Conservation (phyloP, 2,329 filamentous ascomycete species). For the Chaetomium strumarium region DNA sequence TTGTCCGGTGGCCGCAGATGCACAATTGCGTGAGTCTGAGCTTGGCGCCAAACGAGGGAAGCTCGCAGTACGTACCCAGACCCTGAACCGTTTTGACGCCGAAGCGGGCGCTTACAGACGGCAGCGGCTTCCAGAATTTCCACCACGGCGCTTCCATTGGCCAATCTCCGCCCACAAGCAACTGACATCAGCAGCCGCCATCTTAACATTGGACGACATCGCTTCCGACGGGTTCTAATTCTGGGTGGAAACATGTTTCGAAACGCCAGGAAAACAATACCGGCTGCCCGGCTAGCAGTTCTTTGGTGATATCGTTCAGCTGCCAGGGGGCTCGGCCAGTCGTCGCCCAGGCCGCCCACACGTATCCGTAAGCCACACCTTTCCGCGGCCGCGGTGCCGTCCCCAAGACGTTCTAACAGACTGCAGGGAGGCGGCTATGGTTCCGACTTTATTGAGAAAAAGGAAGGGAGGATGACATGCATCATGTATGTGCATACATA, state of each 20-base stretch:
- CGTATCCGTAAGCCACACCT: neutral
- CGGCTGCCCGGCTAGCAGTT: neutral
- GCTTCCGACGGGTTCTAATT: conserved; percentile 6
- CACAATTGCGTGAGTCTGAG: conserved; percentile 4
- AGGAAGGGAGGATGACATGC: neutral
- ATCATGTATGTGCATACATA: neutral
- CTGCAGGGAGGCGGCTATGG: conserved; percentile 11
- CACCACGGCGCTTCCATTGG: conserved; percentile 16
- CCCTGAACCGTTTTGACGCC: conserved; percentile 17
- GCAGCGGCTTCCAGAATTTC: conserved; percentile 7
- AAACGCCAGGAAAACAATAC: conserved; percentile 11
- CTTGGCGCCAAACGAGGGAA: conserved; percentile 8
- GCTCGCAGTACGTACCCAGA: neutral
- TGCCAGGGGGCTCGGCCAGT: neutral
- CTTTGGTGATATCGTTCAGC: conserved; percentile 12
- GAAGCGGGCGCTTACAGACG: conserved; percentile 10
- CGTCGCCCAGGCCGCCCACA: neutral
- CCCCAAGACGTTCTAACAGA: neutral
- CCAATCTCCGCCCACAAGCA: neutral
- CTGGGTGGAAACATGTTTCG: conserved; percentile 15
- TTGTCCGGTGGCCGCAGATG: neutral
- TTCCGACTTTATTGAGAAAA: conserved; percentile 7
- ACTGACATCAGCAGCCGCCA: neutral
- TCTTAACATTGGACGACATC: conserved; percentile 16
- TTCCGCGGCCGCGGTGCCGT: conserved; percentile 7